A percentile compares a stretch with the other conserved stretches of the same genome.
Conservation (phyloP, 495 filamentous ascomycete species). For the Lasiosphaeria hispida region DNA sequence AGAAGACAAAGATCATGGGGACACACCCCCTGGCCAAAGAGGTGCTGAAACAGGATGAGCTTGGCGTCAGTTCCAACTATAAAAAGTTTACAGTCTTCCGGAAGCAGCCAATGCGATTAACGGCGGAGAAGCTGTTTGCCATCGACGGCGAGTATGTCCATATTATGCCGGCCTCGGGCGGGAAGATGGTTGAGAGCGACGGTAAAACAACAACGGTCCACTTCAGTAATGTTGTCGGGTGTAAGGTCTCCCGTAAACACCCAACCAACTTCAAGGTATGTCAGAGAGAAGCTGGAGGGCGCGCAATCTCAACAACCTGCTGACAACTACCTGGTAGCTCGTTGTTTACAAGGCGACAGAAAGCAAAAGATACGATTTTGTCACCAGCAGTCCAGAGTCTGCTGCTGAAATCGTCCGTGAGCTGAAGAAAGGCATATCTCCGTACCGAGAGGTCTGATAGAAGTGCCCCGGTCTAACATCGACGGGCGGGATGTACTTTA, state of each 20-base stretch:
- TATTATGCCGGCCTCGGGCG: constrained; percentile 71
- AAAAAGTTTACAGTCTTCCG: constrained; percentile 88
- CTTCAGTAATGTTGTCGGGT: constrained; percentile 88
- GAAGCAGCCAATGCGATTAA: constrained; percentile 92
- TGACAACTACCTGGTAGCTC: constrained; percentile 43
- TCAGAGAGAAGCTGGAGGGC: too few species aligned
- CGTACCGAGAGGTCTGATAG: constrained; percentile 43
- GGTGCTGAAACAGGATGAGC: constrained; percentile 63
- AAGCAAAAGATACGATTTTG: constrained; percentile 95
- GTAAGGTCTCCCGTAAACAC: constrained; percentile 86
- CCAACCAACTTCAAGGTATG: constrained; percentile 84
- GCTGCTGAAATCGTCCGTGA: constrained; percentile 88
- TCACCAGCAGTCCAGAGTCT: constrained; percentile 73
- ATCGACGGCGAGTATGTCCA: constrained; percentile 97
- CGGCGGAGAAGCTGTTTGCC: constrained; percentile 76
- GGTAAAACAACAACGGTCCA: constrained; percentile 86
- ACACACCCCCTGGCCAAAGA: constrained; percentile 77
- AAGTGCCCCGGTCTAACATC: neutral
- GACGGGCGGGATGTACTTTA: neutral
- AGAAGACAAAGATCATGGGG: constrained; percentile 61
- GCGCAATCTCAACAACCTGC: neutral
- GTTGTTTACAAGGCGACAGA: constrained; percentile 79
- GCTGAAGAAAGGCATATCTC: constrained; percentile 69
- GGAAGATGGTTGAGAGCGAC: constrained; percentile 58
- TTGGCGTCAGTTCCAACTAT: constrained; percentile 61